phyloP scores from a whole-genome alignment of 495 filamentous ascomycete species.

The Penicillium roqueforti region DNA sequence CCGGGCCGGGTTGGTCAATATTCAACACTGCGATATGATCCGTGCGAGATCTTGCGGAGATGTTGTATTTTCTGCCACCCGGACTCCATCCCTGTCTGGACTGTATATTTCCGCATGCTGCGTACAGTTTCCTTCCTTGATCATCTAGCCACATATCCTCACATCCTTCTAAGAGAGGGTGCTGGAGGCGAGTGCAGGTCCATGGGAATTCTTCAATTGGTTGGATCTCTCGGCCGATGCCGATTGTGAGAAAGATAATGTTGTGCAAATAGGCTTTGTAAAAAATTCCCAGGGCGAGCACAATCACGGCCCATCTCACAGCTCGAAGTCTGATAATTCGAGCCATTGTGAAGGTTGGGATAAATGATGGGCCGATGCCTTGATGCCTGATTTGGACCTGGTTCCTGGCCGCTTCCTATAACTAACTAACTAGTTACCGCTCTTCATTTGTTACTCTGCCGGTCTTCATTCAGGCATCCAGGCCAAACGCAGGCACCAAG shows the following conservation, averaged over 20 bases:
- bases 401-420: too few relatives aligned
- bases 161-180: slow-evolving; percentile 35
- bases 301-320: not conserved
- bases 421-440: too few relatives aligned
- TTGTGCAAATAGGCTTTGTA: not conserved
- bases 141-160: slow-evolving; percentile 42
- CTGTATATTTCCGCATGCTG: not conserved
- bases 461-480: too few relatives aligned
- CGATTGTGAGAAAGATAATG: not conserved
- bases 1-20: slow-evolving; percentile 22
- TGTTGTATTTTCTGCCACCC: slow-evolving; percentile 10
- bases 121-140: slow-evolving; percentile 14
- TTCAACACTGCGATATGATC: slow-evolving; percentile 32
- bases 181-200: slow-evolving; percentile 25
- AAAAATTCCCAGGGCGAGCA: not conserved
- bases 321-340: not conserved
- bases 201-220: slow-evolving; percentile 30
- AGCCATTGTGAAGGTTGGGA: not conserved
- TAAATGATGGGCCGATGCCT: too few relatives aligned
- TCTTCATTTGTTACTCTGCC: too few relatives aligned
- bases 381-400: too few relatives aligned
- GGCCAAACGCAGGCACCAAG: too few relatives aligned
- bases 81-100: not conserved
- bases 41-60: slow-evolving; percentile 23
- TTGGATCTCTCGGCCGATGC: slow-evolving; percentile 23